These are phyloP conservation scores for Amphichorda felina DNA, from an alignment of 2,329 filamentous ascomycete species.

Conservation along the genomic window DNA sequence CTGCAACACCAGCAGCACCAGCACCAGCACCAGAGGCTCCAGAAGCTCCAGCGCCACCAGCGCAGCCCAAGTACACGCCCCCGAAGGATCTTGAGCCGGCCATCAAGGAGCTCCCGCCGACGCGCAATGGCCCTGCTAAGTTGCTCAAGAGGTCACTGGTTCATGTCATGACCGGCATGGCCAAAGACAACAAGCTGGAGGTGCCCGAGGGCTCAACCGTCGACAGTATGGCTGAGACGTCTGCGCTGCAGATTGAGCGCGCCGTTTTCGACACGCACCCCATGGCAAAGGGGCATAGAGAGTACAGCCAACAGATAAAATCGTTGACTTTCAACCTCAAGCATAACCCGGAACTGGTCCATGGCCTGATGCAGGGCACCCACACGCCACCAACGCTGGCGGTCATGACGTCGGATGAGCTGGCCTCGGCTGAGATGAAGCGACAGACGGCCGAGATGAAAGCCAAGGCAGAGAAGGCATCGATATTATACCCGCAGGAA, in stretches of 20 bases:
- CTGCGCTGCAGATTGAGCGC: slow-evolving; percentile 73
- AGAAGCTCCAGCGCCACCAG: background rate
- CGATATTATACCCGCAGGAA: slow-evolving; percentile 68
- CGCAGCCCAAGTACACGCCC: slow-evolving; percentile 28
- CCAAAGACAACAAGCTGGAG: slow-evolving; percentile 52
- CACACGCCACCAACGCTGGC: slow-evolving; percentile 67
- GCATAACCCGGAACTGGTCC: slow-evolving; percentile 68
- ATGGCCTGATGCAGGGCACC: slow-evolving; percentile 60
- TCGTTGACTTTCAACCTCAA: slow-evolving; percentile 79
- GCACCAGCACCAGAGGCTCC: background rate
- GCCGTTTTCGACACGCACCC: slow-evolving; percentile 47
- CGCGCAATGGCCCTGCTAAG: slow-evolving; percentile 57
- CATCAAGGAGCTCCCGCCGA: slow-evolving; percentile 44
- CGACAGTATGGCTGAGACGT: slow-evolving; percentile 52
- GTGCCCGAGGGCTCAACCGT: slow-evolving; percentile 52
- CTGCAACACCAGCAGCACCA: background rate
- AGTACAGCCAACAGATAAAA: slow-evolving; percentile 55
- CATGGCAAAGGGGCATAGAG: slow-evolving; percentile 25
- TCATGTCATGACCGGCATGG: slow-evolving; percentile 51
- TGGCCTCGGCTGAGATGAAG: slow-evolving; percentile 85
- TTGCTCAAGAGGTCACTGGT: slow-evolving; percentile 59
- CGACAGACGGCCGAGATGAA: slow-evolving; percentile 65
- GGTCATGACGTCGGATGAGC: slow-evolving; percentile 81
- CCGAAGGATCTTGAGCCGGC: slow-evolving; percentile 38
- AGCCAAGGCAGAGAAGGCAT: slow-evolving; percentile 68